Percentiles rank a stretch among this genome's conserved stretches.
These are phyloP conservation scores for Nitzschia sp. DNA, from an alignment of 108 stramenopile genomes.

Conservation along the genomic window DNA sequence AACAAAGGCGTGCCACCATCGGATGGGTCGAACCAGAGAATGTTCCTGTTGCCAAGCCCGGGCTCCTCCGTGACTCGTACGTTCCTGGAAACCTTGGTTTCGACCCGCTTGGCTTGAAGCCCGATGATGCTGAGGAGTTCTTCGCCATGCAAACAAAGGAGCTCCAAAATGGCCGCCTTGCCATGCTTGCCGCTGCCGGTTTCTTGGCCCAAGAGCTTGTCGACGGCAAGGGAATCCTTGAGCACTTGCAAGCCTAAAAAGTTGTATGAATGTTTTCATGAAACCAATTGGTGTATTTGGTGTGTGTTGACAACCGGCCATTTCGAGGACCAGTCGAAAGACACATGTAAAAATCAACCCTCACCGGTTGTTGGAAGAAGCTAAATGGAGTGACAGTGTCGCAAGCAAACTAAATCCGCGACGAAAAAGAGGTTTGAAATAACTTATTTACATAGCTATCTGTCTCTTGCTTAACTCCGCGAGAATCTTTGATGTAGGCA, in stretches of 20 bases:
- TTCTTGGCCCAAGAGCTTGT: slow-evolving; percentile 78
- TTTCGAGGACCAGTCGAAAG: no score
- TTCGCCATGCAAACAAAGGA: slow-evolving; percentile 79
- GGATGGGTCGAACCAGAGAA: slow-evolving; percentile 71
- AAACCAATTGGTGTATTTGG: no score
- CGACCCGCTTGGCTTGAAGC: slow-evolving; percentile 81
- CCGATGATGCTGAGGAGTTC: slow-evolving; percentile 61
- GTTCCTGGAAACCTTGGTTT: slow-evolving; percentile 82
- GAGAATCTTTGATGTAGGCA: no score
- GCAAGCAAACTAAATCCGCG: no score
- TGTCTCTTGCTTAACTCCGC: no score
- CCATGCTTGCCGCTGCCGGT: slow-evolving; percentile 76
- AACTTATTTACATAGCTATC: no score
- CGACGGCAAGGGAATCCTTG: slow-evolving; percentile 69
- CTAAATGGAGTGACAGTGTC: no score
- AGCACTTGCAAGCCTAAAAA: slow-evolving; percentile 22
- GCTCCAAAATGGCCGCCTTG: slow-evolving; percentile 87
- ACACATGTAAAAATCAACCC: no score
- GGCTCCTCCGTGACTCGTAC: slow-evolving; percentile 67
- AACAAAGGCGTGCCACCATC: slow-evolving; percentile 54
- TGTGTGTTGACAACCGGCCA: no score
- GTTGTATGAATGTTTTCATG: no score
- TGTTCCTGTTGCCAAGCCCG: slow-evolving; percentile 52
- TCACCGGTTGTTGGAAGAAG: no score
- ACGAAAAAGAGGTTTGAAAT: no score